Evolutionary conservation across 2,329 filamentous ascomycete species (phyloP), one percentile per base, ranked within the genome.

Genomic region (Coleophoma cylindrospora): DNA sequence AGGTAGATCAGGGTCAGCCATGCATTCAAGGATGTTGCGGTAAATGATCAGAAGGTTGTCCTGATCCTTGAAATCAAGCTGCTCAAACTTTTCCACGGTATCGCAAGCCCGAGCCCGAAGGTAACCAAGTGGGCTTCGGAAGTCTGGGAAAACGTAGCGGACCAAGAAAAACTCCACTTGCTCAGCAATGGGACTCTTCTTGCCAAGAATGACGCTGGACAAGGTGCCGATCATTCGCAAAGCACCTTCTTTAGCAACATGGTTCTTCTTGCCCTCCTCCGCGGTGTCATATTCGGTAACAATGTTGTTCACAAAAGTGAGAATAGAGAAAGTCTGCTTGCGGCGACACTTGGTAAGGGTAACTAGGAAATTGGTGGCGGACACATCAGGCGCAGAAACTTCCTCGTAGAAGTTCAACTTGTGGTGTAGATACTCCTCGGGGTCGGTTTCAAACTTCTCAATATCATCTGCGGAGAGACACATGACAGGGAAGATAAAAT

Each of bases 101-200:
- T 99, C 92, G 70, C 94, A 99, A 57, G 94, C 94, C 57, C 94
- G 86, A 34, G 94, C 94, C 50, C 94, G 87, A 45, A 99, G 82
- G 73, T 91, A 97, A 34, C 92, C 94, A 65, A 95, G 89, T 13
- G 83, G 78, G 70, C 90, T 97, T 61, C 89, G 85, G 75, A 99
- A 99, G 64, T 99, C 94, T 43, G 94, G 94, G 75, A 99, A 97
- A 50, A 99, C 94, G 64, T 97, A 95, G 64, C 92, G 88, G 48
- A 97, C 92, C 59, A 99, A 87, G 77, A 99, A 99, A 70, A 96
- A 96, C 70, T 99, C 94, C 50, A 97, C 91, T 69, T 97, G 91
- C 64, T 96, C 88, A 34, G 92, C 94, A 58, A 99, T 96, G 1
- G 94, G 94, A 64, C 91, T 96, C 79, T 97, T 97, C 79, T 97